Conservation (phyloP, 2,329 filamentous ascomycete species). For the Cercospora zeina region DNA sequence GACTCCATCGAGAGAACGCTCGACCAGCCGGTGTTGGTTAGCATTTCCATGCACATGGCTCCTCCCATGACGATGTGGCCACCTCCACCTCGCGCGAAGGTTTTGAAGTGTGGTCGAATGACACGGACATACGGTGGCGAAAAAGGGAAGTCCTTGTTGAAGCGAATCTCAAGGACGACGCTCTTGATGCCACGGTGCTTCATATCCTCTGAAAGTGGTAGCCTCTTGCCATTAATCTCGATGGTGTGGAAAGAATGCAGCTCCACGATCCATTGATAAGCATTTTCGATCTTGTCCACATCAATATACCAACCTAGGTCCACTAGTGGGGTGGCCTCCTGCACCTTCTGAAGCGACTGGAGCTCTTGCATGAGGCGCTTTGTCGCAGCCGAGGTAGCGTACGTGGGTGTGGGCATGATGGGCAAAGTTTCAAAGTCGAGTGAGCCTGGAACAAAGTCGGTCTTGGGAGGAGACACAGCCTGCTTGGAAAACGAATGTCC, state of each 20-base stretch:
- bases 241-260: conserved; percentile 69
- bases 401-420: conserved; percentile 64
- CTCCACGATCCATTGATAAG: conserved; percentile 91
- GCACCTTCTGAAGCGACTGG: conserved; percentile 62
- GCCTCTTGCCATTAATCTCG: conserved; percentile 34
- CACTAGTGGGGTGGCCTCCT: conserved; percentile 60
- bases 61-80: conserved; percentile 84
- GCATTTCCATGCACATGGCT: conserved; percentile 72
- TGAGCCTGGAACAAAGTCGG: conserved; percentile 66
- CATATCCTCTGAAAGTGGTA: conserved; percentile 77
- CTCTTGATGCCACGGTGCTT: conserved; percentile 61
- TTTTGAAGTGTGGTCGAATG: conserved; percentile 74
- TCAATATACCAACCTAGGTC: conserved; percentile 85
- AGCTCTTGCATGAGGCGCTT: conserved; percentile 66
- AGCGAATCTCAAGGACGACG: conserved; percentile 78
- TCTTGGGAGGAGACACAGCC: conserved; percentile 37
- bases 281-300: conserved; percentile 63
- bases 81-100: conserved; percentile 71
- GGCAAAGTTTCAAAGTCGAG: conserved; percentile 64
- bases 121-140: conserved; percentile 82
- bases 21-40: conserved; percentile 82
- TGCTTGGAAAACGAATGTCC: conserved; percentile 9
- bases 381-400: conserved; percentile 63
- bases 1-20: conserved; percentile 72
- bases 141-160: conserved; percentile 72